Percentiles rank a stretch among this genome's conserved stretches.
Evolutionary conservation across 306 rosid species (phyloP).

Genomic region (Pueraria montana): DNA sequence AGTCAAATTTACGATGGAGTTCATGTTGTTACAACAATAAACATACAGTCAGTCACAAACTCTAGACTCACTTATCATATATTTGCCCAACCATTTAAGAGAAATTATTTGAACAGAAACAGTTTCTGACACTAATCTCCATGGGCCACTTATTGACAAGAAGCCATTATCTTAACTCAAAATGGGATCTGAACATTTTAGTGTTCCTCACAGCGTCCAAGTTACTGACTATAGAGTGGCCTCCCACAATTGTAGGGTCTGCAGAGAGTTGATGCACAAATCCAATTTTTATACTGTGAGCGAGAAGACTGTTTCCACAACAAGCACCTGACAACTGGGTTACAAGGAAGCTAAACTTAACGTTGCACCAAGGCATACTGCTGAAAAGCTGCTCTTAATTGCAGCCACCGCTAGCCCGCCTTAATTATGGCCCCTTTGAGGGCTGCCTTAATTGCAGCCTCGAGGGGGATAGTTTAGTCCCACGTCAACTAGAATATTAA

Average conservation of each 20-base stretch:
- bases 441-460: neutral
- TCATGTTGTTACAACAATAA: slow-evolving; percentile 1
- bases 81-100: slow-evolving; percentile 14
- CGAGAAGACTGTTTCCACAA: neutral
- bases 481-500: too few relatives aligned
- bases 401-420: neutral
- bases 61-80: neutral
- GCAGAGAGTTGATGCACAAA: neutral
- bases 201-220: neutral
- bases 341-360: slow-evolving; percentile 8
- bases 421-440: neutral
- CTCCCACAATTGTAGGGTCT: neutral
- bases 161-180: slow-evolving; percentile 18
- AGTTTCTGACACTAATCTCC: neutral
- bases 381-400: neutral
- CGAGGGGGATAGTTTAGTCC: neutral
- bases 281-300: neutral
- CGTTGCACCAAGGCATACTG: neutral
- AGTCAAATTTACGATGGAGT: neutral
- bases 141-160: slow-evolving; percentile 10
- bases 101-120: slow-evolving; percentile 11
- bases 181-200: slow-evolving; percentile 3
- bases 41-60: slow-evolving; percentile 7
- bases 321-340: neutral
- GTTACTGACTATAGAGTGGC: slow-evolving; percentile 1